These are phyloP conservation scores for Helenozyma rhizophorensis DNA, from an alignment of 805 yeast species.

Conservation along the genomic window DNA sequence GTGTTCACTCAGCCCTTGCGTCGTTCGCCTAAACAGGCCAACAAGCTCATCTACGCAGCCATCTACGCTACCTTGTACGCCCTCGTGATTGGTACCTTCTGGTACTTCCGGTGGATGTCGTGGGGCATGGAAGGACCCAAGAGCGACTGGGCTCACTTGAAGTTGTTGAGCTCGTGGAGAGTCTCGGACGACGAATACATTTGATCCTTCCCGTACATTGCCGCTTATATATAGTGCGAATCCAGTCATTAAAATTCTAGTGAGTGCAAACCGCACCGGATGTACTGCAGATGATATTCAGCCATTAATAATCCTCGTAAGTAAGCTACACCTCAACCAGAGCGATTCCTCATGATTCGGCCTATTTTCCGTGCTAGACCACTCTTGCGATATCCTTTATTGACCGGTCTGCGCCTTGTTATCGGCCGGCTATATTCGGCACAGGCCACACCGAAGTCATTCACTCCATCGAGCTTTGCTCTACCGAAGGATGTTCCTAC, in stretches of 20 bases:
- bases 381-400: no score
- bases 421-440: no score
- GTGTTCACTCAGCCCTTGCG: constrained; percentile 26
- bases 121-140: constrained; percentile 71
- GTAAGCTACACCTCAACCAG: no score
- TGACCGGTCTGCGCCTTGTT: no score
- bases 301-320: not conserved
- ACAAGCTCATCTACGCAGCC: constrained; percentile 10
- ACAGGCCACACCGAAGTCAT: constrained; percentile 15
- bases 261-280: no score
- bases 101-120: constrained; percentile 61
- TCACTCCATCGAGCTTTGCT: constrained; percentile 27
- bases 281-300: not conserved
- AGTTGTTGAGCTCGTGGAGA: constrained; percentile 39
- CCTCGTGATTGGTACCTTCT: constrained; percentile 53
- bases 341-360: no score
- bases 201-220: no score
- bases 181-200: constrained; percentile 35
- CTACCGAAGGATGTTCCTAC: constrained; percentile 20
- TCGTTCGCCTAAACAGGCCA: constrained; percentile 4
- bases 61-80: constrained; percentile 46
- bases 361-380: no score
- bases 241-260: no score
- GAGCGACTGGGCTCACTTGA: constrained; percentile 35
- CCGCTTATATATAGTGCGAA: no score